phyloP scores from a whole-genome alignment of 257 asterid species.

The Solanum habrochaites region DNA sequence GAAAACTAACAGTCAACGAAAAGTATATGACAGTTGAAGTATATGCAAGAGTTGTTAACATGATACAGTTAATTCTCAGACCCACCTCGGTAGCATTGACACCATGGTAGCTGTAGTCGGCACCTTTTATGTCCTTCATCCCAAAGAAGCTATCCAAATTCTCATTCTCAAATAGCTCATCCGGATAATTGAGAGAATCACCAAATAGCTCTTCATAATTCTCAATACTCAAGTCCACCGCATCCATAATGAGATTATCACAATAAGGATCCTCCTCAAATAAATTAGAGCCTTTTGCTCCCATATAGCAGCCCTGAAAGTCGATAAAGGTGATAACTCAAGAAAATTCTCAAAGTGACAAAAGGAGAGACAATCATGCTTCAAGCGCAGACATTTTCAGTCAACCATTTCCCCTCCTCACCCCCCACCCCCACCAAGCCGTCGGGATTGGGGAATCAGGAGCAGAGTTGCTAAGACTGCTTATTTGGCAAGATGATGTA shows the following conservation, averaged over 20 bases:
- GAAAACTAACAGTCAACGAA: neutral
- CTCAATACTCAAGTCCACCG: conserved; percentile 40
- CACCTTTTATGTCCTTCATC: conserved; percentile 24
- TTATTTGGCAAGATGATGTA: neutral
- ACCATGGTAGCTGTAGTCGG: conserved; percentile 23
- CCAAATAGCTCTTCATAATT: conserved; percentile 48
- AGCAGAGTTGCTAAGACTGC: neutral
- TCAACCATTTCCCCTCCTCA: neutral
- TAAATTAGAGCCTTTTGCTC: conserved; percentile 19
- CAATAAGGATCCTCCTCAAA: conserved; percentile 30
- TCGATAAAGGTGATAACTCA: neutral
- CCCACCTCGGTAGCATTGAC: conserved; percentile 37
- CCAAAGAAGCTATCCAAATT: conserved; percentile 33
- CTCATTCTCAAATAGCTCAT: conserved; percentile 34
- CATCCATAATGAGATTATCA: conserved; percentile 38
- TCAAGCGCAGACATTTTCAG: neutral
- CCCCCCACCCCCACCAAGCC: neutral
- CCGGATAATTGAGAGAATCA: conserved; percentile 26
- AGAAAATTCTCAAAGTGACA: neutral
- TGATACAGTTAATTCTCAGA: neutral
- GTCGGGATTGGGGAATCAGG: neutral
- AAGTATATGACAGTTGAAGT: neutral
- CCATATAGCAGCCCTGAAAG: conserved; percentile 23
- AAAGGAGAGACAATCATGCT: neutral
- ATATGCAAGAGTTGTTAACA: neutral